Conservation (phyloP, 805 yeast species). For the Kregervanrija fluxuum region DNA sequence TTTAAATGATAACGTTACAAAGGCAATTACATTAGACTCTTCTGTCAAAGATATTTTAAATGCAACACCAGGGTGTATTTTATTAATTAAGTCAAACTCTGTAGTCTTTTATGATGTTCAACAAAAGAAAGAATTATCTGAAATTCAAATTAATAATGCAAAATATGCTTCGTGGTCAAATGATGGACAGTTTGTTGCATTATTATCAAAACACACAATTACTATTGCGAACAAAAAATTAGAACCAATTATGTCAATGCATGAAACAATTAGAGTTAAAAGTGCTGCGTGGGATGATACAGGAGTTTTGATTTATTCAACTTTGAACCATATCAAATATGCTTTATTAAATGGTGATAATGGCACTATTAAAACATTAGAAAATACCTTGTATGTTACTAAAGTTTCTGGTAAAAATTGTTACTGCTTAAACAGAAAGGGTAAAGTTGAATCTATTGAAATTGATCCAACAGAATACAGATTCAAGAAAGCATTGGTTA, state of each 20-base stretch:
- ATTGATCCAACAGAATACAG: slow-evolving; percentile 97
- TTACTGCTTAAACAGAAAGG: slow-evolving; percentile 77
- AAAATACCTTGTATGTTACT: slow-evolving; percentile 76
- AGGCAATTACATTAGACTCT: slow-evolving; percentile 61
- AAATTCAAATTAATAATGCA: slow-evolving; percentile 64
- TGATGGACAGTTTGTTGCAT: slow-evolving; percentile 82
- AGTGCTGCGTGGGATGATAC: slow-evolving; percentile 97
- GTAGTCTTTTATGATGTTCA: slow-evolving; percentile 88
- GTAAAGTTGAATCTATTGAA: slow-evolving; percentile 66
- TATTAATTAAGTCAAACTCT: slow-evolving; percentile 62
- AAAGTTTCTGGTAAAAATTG: slow-evolving; percentile 64
- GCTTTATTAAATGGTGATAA: slow-evolving; percentile 88
- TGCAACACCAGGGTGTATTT: slow-evolving; percentile 79
- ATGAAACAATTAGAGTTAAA: slow-evolving; percentile 94
- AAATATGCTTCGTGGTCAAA: slow-evolving; percentile 86
- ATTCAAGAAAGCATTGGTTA: slow-evolving; percentile 87
- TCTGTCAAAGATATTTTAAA: slow-evolving; percentile 63
- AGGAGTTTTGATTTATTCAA: slow-evolving; percentile 86
- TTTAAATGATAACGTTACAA: slow-evolving; percentile 73
- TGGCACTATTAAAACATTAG: slow-evolving; percentile 91
- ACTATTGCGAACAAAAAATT: slow-evolving; percentile 78
- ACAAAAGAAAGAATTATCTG: slow-evolving; percentile 73
- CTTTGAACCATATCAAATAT: slow-evolving; percentile 93
- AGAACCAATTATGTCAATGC: slow-evolving; percentile 75
- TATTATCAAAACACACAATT: slow-evolving; percentile 86